phyloP scores from a whole-genome alignment of 352 stramenopile genomes.

The Globisporangium polare region DNA sequence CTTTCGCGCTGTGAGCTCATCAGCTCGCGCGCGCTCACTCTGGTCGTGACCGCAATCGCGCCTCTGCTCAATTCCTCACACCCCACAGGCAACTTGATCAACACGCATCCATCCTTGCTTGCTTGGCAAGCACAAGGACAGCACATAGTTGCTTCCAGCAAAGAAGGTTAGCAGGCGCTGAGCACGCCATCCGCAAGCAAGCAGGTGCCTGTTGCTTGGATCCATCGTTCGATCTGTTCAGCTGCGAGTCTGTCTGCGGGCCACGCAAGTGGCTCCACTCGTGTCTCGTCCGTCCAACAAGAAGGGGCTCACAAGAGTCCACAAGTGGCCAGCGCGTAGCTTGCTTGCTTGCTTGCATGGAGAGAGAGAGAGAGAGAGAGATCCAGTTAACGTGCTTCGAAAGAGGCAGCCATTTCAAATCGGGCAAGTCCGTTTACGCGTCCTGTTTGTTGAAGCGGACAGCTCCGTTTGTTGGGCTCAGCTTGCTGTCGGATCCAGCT shows the following conservation, averaged over 20 bases:
- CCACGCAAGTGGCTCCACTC: neutral
- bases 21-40: too few relatives aligned
- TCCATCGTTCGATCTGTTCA: neutral
- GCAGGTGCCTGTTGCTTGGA: neutral
- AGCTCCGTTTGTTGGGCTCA: too few relatives aligned
- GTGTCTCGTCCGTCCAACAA: neutral
- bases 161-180: neutral
- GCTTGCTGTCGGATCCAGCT: too few relatives aligned
- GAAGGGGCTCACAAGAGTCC: too few relatives aligned
- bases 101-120: too few relatives aligned
- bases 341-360: neutral
- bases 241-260: neutral
- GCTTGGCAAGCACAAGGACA: too few relatives aligned
- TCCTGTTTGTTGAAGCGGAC: neutral
- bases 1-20: too few relatives aligned
- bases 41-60: too few relatives aligned
- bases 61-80: too few relatives aligned
- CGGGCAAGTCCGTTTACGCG: neutral
- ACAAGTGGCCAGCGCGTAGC: neutral
- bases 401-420: constrained; percentile 1
- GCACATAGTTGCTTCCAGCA: neutral
- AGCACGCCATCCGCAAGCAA: neutral
- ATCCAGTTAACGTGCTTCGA: neutral
- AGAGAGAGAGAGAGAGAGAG: too few relatives aligned
- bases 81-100: too few relatives aligned